Evolutionary conservation across 208 protist genomes (phyloP).

Genomic region (Leishmania guyanensis): DNA sequence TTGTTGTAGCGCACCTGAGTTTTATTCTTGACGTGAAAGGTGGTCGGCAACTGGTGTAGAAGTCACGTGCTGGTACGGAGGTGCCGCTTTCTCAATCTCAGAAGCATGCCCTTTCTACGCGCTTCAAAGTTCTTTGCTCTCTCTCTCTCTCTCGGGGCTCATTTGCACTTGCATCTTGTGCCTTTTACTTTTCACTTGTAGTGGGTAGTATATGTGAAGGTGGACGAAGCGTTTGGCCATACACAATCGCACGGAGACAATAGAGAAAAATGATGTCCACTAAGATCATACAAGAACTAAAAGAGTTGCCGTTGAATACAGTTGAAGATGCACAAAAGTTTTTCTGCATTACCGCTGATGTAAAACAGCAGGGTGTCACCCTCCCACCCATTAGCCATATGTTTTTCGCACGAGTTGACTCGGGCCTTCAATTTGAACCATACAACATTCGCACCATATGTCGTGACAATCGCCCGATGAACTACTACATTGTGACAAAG

Average conservation of each 20-base stretch:
- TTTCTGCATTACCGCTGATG: slow-evolving; percentile 40
- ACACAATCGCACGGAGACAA: neutral
- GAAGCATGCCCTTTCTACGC: neutral
- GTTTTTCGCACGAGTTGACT: slow-evolving; percentile 76
- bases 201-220: neutral
- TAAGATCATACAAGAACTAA: slow-evolving; percentile 33
- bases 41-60: no score
- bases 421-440: slow-evolving; percentile 70
- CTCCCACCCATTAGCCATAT: slow-evolving; percentile 78
- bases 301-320: slow-evolving; percentile 40
- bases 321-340: slow-evolving; percentile 59
- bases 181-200: slow-evolving; percentile 18
- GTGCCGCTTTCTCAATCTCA: neutral
- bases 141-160: neutral
- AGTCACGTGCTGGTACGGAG: neutral
- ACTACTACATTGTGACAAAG: slow-evolving; percentile 86
- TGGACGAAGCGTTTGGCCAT: neutral
- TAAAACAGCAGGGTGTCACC: slow-evolving; percentile 36
- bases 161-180: neutral
- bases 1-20: neutral
- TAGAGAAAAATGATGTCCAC: slow-evolving; percentile 8
- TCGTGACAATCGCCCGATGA: slow-evolving; percentile 53
- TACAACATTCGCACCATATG: slow-evolving; percentile 84
- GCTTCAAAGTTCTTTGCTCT: neutral
- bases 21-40: neutral